Percentiles rank a stretch among this genome's conserved stretches.
These are phyloP conservation scores for Coprinopsis strossmayeri DNA, from an alignment of 768 basidiomycete genomes.

Conservation along the genomic window DNA sequence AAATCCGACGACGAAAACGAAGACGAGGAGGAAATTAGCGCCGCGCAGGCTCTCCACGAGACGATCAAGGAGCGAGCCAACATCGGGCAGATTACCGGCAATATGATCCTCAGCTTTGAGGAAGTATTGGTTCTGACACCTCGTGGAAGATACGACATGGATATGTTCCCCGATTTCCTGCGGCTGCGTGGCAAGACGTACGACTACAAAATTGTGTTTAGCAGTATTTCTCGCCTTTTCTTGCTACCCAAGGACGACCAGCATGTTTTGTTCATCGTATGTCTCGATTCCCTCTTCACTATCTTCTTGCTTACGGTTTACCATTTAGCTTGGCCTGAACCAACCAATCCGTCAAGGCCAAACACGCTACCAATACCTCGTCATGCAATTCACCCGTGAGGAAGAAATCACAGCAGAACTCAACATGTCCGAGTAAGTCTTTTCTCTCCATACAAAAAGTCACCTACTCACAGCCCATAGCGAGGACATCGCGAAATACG, in stretches of 20 bases:
- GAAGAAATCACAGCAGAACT: slow-evolving; percentile 96
- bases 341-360: slow-evolving; percentile 97
- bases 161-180: slow-evolving; percentile 94
- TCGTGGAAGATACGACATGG: slow-evolving; percentile 94
- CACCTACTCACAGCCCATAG: slow-evolving; percentile 27
- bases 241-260: slow-evolving; percentile 94
- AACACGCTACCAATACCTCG: slow-evolving; percentile 94
- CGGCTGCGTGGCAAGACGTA: slow-evolving; percentile 97
- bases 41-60: slow-evolving; percentile 96
- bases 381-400: slow-evolving; percentile 96
- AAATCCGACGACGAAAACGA: slow-evolving; percentile 67
- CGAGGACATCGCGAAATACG: slow-evolving; percentile 72
- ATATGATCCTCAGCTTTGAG: slow-evolving; percentile 90
- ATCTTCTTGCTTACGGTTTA: slow-evolving; percentile 2
- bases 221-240: slow-evolving; percentile 83
- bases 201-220: slow-evolving; percentile 95
- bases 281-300: slow-evolving; percentile 20
- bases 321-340: slow-evolving; percentile 77
- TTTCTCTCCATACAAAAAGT: neutral
- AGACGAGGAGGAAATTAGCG: slow-evolving; percentile 76
- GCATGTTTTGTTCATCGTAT: slow-evolving; percentile 90
- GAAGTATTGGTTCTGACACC: slow-evolving; percentile 94
- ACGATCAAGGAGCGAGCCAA: slow-evolving; percentile 94
- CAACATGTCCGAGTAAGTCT: slow-evolving; percentile 81
- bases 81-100: slow-evolving; percentile 85